These are phyloP conservation scores for Phytophthora pseudosyringae DNA, from an alignment of 352 stramenopile species.

Conservation along the genomic window DNA sequence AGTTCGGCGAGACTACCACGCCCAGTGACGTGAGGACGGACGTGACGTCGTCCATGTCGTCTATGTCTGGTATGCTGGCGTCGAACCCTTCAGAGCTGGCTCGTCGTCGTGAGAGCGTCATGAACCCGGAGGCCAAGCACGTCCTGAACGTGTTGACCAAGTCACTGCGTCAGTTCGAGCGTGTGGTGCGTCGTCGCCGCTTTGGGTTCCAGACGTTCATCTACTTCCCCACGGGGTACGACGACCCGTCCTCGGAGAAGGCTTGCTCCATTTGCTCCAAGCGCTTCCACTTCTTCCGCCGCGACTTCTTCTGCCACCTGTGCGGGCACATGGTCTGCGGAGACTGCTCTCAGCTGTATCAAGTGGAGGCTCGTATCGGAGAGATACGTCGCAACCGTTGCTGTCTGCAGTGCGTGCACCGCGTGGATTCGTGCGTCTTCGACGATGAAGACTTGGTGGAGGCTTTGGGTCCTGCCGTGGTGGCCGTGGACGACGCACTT, in stretches of 20 bases:
- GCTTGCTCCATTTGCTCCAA: no score
- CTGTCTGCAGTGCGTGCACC: constrained; percentile 53
- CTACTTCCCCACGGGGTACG: constrained; percentile 44
- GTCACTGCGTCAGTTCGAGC: constrained; percentile 49
- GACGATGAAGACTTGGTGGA: constrained; percentile 52
- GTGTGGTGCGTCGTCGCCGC: no score
- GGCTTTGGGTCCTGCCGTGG: constrained; percentile 43
- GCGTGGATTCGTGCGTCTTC: constrained; percentile 55
- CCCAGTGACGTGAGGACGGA: no score
- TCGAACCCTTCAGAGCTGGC: constrained; percentile 38
- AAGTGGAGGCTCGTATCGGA: constrained; percentile 52
- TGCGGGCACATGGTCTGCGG: constrained; percentile 55
- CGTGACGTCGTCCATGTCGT: constrained; percentile 32
- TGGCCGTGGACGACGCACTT: constrained; percentile 31
- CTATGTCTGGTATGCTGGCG: no score
- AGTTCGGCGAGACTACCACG: no score
- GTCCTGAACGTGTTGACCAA: constrained; percentile 55
- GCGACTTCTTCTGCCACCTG: constrained; percentile 58
- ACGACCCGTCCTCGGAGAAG: constrained; percentile 31
- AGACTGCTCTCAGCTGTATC: constrained; percentile 54
- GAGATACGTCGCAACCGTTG: constrained; percentile 56
- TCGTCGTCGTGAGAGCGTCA: constrained; percentile 41
- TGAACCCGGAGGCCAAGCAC: constrained; percentile 56
- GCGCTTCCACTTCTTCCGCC: constrained; percentile 51
- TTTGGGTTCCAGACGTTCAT: no score